Evolutionary conservation across 164 flowering plant species (phyloP).

Genomic region (Kingdonia uniflora): DNA sequence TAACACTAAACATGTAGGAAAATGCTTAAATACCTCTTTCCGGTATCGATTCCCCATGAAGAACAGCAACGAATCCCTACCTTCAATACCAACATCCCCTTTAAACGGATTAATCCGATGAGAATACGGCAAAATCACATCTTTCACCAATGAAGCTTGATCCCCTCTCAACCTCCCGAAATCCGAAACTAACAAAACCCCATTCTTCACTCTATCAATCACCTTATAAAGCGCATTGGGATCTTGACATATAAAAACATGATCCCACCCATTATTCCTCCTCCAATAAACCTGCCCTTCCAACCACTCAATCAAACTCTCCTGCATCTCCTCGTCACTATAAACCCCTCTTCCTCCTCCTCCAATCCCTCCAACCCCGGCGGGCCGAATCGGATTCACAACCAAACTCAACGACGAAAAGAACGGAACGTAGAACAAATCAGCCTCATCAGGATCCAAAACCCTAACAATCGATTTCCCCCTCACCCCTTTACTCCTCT

Average conservation of each 20-base stretch:
- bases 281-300: conserved; percentile 68
- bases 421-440: conserved; percentile 84
- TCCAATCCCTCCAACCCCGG: conserved; percentile 5
- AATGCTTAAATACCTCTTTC: conserved; percentile 54
- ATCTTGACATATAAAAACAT: conserved; percentile 85
- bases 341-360: conserved; percentile 19
- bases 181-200: conserved; percentile 75
- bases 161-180: conserved; percentile 72
- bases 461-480: conserved; percentile 39
- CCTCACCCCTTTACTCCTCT: conserved; percentile 31
- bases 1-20: no score
- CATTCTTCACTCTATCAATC: conserved; percentile 65
- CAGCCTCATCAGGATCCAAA: conserved; percentile 74
- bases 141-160: conserved; percentile 86
- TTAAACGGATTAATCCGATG: conserved; percentile 64
- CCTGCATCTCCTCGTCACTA: conserved; percentile 86
- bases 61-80: conserved; percentile 60
- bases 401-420: conserved; percentile 87
- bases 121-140: conserved; percentile 80
- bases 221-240: conserved; percentile 83
- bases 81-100: conserved; percentile 57
- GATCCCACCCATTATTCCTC: conserved; percentile 87
- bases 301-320: conserved; percentile 71
- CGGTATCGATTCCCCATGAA: conserved; percentile 95
- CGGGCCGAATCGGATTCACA: conserved; percentile 55